These are phyloP conservation scores for Gossypium longicalyx DNA, from an alignment of 345 rosid species.

Conservation along the genomic window DNA sequence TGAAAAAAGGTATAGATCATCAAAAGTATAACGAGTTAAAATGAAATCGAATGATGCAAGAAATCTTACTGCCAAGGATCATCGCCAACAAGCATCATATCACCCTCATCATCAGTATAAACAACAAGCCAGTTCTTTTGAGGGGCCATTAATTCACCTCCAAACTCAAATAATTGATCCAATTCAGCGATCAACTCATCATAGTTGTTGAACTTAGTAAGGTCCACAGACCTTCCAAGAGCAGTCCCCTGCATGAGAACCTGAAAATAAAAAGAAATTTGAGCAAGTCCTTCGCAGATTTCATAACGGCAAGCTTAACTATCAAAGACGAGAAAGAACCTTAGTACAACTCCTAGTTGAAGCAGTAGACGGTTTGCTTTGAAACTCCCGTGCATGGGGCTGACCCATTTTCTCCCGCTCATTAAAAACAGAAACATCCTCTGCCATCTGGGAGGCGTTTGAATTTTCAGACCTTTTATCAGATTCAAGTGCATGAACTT, in stretches of 20 bases:
- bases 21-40: not conserved
- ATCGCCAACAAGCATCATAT: conserved; percentile 92
- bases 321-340: conserved; percentile 25
- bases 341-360: conserved; percentile 70
- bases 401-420: conserved; percentile 42
- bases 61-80: conserved; percentile 90
- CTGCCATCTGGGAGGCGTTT: conserved; percentile 29
- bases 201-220: conserved; percentile 61
- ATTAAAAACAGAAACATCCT: conserved; percentile 25
- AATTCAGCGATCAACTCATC: conserved; percentile 56
- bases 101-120: conserved; percentile 81
- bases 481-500: conserved; percentile 28
- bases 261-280: conserved; percentile 27
- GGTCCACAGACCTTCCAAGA: conserved; percentile 77
- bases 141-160: conserved; percentile 55
- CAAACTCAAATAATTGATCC: conserved; percentile 67
- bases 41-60: not conserved
- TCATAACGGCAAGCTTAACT: not conserved
- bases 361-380: conserved; percentile 27
- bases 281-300: not conserved
- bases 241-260: conserved; percentile 80
- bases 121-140: conserved; percentile 67
- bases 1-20: not conserved
- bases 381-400: conserved; percentile 37
- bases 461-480: conserved; percentile 36